phyloP scores from a whole-genome alignment of 371 early-diverging fungal species.

The Choanephora cucurbitarum region DNA sequence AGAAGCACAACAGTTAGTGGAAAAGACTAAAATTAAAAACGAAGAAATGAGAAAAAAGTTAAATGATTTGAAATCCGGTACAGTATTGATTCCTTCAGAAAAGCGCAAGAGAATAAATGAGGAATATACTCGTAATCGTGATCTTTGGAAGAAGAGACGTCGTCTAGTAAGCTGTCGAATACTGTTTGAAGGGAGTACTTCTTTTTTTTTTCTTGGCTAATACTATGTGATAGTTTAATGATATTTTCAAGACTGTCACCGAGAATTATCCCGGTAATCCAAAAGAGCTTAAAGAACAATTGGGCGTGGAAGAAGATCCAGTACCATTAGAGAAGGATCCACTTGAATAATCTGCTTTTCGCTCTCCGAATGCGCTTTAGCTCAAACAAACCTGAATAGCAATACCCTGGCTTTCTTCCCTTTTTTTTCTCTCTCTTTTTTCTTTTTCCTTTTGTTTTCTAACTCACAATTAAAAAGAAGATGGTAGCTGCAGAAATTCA shows the following conservation, averaged over 20 bases:
- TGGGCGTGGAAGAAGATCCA: conserved; percentile 31
- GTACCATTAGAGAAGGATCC: conserved; percentile 24
- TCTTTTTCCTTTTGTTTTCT: conserved; percentile 1
- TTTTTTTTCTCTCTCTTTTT: conserved; percentile 4
- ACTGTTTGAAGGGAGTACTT: too few relatives aligned
- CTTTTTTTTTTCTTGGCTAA: not conserved
- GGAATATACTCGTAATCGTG: conserved; percentile 9
- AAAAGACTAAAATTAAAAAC: conserved; percentile 13
- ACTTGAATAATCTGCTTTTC: not conserved
- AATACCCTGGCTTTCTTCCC: conserved; percentile 4
- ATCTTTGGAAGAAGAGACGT: conserved; percentile 26
- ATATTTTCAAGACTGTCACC: conserved; percentile 17
- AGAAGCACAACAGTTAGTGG: conserved; percentile 11
- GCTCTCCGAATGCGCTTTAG: not conserved
- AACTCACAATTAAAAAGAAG: not conserved
- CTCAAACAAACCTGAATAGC: too few relatives aligned
- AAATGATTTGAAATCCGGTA: conserved; percentile 1
- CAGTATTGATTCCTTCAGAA: conserved; percentile 17
- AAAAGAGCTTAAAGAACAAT: conserved; percentile 17
- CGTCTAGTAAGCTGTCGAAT: conserved; percentile 9
- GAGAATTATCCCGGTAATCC: conserved; percentile 25
- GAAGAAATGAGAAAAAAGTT: conserved; percentile 7
- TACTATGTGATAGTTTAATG: conserved; percentile 17
- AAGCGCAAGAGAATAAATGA: conserved; percentile 18
- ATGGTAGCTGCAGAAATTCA: conserved; percentile 34